phyloP scores from a whole-genome alignment of 2,329 filamentous ascomycete species.

The Penicillium expansum region DNA sequence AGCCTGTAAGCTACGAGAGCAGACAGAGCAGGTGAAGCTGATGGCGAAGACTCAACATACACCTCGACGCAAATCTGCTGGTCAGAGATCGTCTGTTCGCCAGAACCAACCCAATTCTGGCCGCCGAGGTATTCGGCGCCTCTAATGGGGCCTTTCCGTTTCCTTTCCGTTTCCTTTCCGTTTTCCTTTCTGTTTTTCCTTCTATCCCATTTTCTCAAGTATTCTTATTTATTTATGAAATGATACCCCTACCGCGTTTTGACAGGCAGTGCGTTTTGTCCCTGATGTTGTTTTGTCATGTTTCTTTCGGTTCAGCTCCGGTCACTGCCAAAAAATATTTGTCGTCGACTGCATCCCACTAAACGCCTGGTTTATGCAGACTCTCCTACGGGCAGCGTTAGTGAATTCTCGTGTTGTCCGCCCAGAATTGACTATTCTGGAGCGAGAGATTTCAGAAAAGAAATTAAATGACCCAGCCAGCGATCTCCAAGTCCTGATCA shows the following conservation, averaged over 20 bases:
- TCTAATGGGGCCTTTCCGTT: background rate
- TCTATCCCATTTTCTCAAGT: background rate
- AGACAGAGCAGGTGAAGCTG: background rate
- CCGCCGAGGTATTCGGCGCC: slow-evolving; percentile 2
- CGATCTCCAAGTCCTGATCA: too few relatives aligned
- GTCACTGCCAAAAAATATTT: background rate
- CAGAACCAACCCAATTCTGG: background rate
- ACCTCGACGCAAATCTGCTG: background rate
- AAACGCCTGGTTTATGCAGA: background rate
- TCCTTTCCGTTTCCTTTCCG: background rate
- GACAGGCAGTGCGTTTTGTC: background rate
- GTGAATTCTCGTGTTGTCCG: too few relatives aligned
- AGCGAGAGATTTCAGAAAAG: too few relatives aligned
- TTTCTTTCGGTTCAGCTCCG: background rate
- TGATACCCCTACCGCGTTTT: background rate
- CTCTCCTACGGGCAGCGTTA: too few relatives aligned
- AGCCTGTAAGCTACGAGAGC: slow-evolving; percentile 14
- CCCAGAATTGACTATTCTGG: too few relatives aligned
- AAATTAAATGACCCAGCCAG: too few relatives aligned
- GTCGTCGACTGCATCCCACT: background rate
- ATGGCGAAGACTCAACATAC: background rate
- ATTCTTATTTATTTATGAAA: background rate
- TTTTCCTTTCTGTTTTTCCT: background rate
- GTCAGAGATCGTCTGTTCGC: background rate
- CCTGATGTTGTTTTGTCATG: background rate